A percentile compares a stretch with the other conserved stretches of the same genome.
Evolutionary conservation across 345 rosid species (phyloP).

Genomic region (Brassica rapa): DNA sequence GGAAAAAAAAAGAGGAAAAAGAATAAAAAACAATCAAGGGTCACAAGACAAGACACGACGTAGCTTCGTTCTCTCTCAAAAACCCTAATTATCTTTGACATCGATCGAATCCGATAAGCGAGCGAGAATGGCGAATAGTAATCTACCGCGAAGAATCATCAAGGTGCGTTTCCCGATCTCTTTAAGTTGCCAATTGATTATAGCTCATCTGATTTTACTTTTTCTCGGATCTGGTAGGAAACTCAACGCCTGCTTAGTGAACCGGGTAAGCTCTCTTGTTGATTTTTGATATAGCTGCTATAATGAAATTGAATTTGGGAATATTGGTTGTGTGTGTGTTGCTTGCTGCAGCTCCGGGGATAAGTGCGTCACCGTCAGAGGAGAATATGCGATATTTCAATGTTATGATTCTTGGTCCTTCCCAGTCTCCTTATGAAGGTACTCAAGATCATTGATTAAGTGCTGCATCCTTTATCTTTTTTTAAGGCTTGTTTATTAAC

Average conservation of each 20-base stretch:
- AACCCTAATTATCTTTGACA: conserved; percentile 23
- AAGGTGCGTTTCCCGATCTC: conserved; percentile 59
- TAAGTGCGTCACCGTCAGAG: conserved; percentile 96
- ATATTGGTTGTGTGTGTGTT: background rate
- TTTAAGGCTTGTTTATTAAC: too few species aligned
- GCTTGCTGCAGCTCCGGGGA: conserved; percentile 77
- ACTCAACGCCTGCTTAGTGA: conserved; percentile 99
- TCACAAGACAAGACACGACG: background rate
- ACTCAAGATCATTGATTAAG: too few species aligned
- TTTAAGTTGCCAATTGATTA: too few species aligned
- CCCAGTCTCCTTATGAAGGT: conserved; percentile 99
- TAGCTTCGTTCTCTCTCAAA: conserved; percentile 1
- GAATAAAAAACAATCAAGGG: background rate
- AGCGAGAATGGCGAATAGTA: conserved; percentile 79
- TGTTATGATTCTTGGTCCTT: conserved; percentile 98
- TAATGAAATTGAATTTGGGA: too few species aligned
- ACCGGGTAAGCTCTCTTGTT: conserved; percentile 39
- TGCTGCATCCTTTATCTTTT: too few species aligned
- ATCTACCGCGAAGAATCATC: conserved; percentile 98
- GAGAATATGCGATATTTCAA: conserved; percentile 95
- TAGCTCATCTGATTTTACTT: background rate
- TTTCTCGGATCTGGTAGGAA: conserved; percentile 59
- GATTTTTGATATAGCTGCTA: too few species aligned
- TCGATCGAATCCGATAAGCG: conserved; percentile 27
- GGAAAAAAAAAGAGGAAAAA: background rate